Percentiles rank a stretch among this genome's conserved stretches.
Conservation (phyloP, 2,329 filamentous ascomycete genomes). For the Lanzia echinophila region DNA sequence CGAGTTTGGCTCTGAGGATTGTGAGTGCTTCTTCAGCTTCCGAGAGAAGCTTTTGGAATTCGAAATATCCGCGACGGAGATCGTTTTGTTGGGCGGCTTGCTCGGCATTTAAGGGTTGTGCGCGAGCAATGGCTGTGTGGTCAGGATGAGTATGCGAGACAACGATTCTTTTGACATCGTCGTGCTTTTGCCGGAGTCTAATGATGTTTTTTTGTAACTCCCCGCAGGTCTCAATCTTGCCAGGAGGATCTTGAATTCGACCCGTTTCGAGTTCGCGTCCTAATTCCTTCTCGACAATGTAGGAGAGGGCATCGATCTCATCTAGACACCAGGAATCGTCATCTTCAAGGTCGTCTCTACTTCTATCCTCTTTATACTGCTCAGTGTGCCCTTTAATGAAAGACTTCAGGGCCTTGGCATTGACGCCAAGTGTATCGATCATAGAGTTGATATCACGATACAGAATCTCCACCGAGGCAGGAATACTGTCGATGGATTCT, state of each 20-base stretch:
- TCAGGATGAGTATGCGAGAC: slow-evolving; percentile 62
- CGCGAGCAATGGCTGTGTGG: slow-evolving; percentile 55
- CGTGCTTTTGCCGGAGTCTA: slow-evolving; percentile 66
- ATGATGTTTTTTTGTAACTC: slow-evolving; percentile 64
- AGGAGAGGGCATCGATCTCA: slow-evolving; percentile 64
- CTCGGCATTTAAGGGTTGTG: slow-evolving; percentile 75
- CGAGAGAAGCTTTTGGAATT: slow-evolving; percentile 65
- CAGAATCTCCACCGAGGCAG: slow-evolving; percentile 57
- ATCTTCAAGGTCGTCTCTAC: slow-evolving; percentile 61
- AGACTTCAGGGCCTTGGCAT: slow-evolving; percentile 54
- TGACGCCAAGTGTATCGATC: slow-evolving; percentile 87
- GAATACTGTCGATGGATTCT: slow-evolving; percentile 43
- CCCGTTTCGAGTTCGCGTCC: slow-evolving; percentile 58
- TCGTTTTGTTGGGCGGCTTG: slow-evolving; percentile 79
- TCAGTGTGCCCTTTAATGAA: slow-evolving; percentile 63
- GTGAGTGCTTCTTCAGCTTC: slow-evolving; percentile 76
- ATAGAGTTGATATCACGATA: slow-evolving; percentile 86
- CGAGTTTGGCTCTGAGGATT: slow-evolving; percentile 71
- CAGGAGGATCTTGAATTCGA: slow-evolving; percentile 59
- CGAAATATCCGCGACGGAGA: slow-evolving; percentile 67
- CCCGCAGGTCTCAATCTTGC: slow-evolving; percentile 61
- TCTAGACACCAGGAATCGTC: slow-evolving; percentile 66
- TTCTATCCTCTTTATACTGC: slow-evolving; percentile 47
- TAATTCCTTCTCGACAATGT: slow-evolving; percentile 58
- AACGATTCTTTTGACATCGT: slow-evolving; percentile 72